Conservation (phyloP, 495 filamentous ascomycete species). For the Achaetomiella virescens region DNA sequence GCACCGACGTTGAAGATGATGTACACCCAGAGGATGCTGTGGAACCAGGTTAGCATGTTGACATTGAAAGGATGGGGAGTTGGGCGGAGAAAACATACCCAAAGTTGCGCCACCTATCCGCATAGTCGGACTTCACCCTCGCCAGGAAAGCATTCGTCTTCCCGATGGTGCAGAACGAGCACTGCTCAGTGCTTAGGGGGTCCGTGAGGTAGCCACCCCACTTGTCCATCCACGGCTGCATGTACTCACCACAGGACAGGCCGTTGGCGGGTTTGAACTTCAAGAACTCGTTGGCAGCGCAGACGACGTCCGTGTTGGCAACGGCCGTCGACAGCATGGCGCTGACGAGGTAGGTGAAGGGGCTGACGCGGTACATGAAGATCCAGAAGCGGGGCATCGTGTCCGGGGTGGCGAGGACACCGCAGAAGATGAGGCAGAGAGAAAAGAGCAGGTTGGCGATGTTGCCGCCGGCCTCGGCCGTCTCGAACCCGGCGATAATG, state of each 20-base stretch:
- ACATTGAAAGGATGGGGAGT: not conserved
- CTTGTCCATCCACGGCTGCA: constrained; percentile 43
- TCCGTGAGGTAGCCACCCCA: constrained; percentile 51
- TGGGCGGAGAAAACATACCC: constrained; percentile 34
- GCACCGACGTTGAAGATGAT: constrained; percentile 71
- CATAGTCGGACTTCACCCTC: constrained; percentile 43
- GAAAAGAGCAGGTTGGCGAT: constrained; percentile 62
- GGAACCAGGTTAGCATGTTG: constrained; percentile 16
- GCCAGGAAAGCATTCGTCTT: constrained; percentile 59
- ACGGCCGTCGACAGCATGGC: constrained; percentile 58
- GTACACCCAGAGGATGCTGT: constrained; percentile 55
- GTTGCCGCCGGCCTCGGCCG: constrained; percentile 59
- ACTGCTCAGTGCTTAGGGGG: constrained; percentile 45
- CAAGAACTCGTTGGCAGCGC: constrained; percentile 56
- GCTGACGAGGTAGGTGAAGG: constrained; percentile 65
- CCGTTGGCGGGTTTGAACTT: constrained; percentile 47
- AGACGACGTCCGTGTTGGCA: constrained; percentile 52
- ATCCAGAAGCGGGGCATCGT: constrained; percentile 71
- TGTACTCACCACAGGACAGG: constrained; percentile 53
- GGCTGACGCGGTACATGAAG: constrained; percentile 76
- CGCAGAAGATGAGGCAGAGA: constrained; percentile 64
- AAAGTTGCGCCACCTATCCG: constrained; percentile 63
- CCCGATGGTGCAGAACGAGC: constrained; percentile 54
- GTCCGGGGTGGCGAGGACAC: constrained; percentile 61
- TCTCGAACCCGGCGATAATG: constrained; percentile 62